Conservation (phyloP, 441 rosid species). For the Macaranga tanarius region DNA sequence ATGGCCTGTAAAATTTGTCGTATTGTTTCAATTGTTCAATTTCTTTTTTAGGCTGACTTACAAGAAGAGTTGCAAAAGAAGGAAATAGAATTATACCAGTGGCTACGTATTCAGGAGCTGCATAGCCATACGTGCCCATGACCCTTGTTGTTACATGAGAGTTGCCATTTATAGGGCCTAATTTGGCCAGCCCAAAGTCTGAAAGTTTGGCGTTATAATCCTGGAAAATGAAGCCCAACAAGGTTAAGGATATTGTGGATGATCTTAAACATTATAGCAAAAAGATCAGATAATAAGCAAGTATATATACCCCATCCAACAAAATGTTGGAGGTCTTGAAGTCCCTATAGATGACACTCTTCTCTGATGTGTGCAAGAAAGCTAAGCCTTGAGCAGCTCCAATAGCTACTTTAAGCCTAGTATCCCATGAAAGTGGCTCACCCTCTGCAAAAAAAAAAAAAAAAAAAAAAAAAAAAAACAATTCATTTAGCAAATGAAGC, state of each 20-base stretch:
- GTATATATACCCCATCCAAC: constrained; percentile 56
- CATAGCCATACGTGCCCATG: constrained; percentile 83
- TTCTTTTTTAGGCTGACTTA: too few species aligned
- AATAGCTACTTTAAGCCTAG: constrained; percentile 60
- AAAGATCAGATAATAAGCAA: not conserved
- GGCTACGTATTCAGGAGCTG: constrained; percentile 83
- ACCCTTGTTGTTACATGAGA: constrained; percentile 73
- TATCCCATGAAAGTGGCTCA: constrained; percentile 60
- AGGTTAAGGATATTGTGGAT: too few species aligned
- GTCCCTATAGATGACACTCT: constrained; percentile 82
- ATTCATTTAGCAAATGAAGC: too few species aligned
- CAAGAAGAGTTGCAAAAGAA: not conserved
- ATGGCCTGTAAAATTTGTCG: constrained; percentile 48
- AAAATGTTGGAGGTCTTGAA: constrained; percentile 85
- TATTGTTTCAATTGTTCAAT: not conserved
- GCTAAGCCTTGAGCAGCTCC: constrained; percentile 87
- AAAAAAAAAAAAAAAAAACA: too few species aligned
- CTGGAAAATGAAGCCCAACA: constrained; percentile 31
- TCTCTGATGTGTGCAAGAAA: constrained; percentile 73
- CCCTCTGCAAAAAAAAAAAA: constrained; percentile 51
- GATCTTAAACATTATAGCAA: too few species aligned
- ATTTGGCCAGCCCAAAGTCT: constrained; percentile 81
- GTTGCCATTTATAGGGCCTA: constrained; percentile 65
- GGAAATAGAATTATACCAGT: constrained; percentile 45
- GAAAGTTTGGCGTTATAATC: constrained; percentile 72